phyloP scores from a whole-genome alignment of 805 yeast genomes.

The Candida insectalens region DNA sequence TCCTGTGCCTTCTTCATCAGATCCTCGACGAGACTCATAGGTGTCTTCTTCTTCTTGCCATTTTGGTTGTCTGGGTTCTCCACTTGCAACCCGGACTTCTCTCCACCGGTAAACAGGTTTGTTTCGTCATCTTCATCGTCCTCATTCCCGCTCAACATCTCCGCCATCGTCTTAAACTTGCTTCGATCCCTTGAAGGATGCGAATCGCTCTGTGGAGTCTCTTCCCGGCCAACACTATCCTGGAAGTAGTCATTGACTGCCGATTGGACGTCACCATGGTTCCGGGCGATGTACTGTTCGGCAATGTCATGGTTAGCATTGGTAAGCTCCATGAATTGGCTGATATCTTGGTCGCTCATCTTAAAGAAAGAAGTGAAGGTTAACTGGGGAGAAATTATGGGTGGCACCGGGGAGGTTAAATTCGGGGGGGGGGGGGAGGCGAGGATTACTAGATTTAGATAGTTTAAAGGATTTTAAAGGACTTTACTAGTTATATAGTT shows the following conservation, averaged over 20 bases:
- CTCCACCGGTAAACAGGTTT: conserved; percentile 48
- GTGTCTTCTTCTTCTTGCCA: conserved; percentile 19
- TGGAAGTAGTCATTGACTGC: conserved; percentile 20
- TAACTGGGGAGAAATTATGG: neutral
- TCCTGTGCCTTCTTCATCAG: conserved; percentile 60
- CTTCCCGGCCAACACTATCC: conserved; percentile 1
- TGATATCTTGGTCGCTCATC: conserved; percentile 7
- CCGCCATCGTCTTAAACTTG: conserved; percentile 24
- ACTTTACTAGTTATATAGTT: too few species aligned
- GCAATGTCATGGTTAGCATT: conserved; percentile 27
- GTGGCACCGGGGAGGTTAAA: too few species aligned
- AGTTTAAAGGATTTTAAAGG: conserved; percentile 3
- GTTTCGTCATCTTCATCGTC: conserved; percentile 27
- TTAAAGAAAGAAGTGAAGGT: neutral
- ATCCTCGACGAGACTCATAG: conserved; percentile 39
- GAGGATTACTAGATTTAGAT: too few species aligned
- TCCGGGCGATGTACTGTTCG: conserved; percentile 24
- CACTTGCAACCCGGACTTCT: conserved; percentile 70
- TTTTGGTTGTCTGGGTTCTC: conserved; percentile 55
- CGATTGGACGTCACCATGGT: conserved; percentile 17
- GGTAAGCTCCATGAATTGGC: conserved; percentile 9
- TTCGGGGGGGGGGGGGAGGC: too few species aligned
- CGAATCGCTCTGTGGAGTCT: conserved; percentile 2
- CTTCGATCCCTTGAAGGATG: conserved; percentile 4
- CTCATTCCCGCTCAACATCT: conserved; percentile 17